phyloP scores from a whole-genome alignment of 2,329 filamentous ascomycete species.

The Aspergillus fijiensis region DNA sequence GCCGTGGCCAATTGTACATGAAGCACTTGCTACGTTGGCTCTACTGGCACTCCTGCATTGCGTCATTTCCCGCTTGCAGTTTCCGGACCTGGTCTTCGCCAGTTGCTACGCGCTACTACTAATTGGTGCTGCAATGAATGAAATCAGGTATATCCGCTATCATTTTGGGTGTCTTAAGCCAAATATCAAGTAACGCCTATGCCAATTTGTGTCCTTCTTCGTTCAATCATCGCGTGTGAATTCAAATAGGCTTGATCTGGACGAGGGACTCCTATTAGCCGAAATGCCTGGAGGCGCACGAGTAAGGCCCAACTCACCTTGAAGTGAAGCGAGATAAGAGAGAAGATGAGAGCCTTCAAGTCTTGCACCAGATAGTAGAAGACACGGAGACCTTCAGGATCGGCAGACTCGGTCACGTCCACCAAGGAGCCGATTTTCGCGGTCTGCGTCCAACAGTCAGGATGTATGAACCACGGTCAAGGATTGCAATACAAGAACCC shows the following conservation, averaged over 20 bases:
- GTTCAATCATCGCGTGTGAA: not conserved
- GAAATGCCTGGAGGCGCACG: not conserved
- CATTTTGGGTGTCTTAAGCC: not conserved
- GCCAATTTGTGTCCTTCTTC: not conserved
- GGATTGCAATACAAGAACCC: slow-evolving; percentile 14
- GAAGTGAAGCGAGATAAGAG: slow-evolving; percentile 93
- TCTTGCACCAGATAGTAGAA: slow-evolving; percentile 99
- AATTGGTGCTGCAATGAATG: not conserved
- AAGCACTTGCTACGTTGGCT: slow-evolving; percentile 3
- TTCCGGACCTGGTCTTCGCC: not conserved
- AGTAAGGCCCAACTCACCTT: slow-evolving; percentile 57
- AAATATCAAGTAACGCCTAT: slow-evolving; percentile 13
- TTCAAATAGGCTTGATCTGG: slow-evolving; percentile 55
- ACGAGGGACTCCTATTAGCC: not conserved
- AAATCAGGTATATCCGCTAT: not conserved
- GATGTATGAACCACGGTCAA: not conserved
- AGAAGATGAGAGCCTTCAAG: slow-evolving; percentile 94
- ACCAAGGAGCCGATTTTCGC: slow-evolving; percentile 97
- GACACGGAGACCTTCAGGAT: slow-evolving; percentile 91
- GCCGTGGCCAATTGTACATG: no score
- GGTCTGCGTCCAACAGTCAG: slow-evolving; percentile 58
- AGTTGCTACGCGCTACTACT: not conserved
- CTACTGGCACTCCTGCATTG: slow-evolving; percentile 1
- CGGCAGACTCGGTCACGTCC: slow-evolving; percentile 92
- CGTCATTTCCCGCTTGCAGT: slow-evolving; percentile 1